Base-by-base conservation (phyloP, 805 yeast genomes). In the Sugiyamaella qingdaonensis region DNA sequence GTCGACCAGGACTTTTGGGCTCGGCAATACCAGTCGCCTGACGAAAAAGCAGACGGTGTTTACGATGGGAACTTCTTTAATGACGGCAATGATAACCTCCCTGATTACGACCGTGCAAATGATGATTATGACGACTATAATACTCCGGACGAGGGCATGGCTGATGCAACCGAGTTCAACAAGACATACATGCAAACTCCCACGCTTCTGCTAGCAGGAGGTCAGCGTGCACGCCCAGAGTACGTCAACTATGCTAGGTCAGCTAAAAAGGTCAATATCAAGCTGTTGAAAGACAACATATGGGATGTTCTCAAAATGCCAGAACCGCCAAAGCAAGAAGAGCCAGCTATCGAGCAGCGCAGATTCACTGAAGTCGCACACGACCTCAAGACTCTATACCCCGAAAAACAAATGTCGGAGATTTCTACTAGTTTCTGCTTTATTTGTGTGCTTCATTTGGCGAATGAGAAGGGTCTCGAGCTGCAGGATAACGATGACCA, bases 391-490 rank as follows among this genome's bases (percentile, higher is more conserved):
- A 67, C 69, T 8, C 73, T 74, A 64, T 89, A 90, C 64, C 73
- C 79, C 0, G 68, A 73, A 8, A 82, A 79, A 46, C 78, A 82
- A 46, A 72, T 75, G 59, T 77, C 76, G 48, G 95, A 89, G 49
- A 68, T 90, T 7, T 85, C 95, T 0, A 88, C 96, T 0, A 85
- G 95, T 68, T 86, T 86, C 67, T 86, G 88, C 63, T 89, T 89
- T 61, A 87, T 89, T 54, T 86, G 95, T 61, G 69, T 88, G 62
- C 70, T 89, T 34, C 97, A 89, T 69, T 72, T 89, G 58, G 95
- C 96, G 11, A 89, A 90, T 64, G 97, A 89, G 66, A 84, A 86
- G 62, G 92, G 91, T 0, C 72, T 89, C 31, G 64, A 72, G 5
- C 76, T 89, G 7, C 71, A 74, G 14, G 78, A 79, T 55, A 78